Evolutionary conservation across 352 stramenopile species (phyloP).

Genomic region (Plasmopara muralis): DNA sequence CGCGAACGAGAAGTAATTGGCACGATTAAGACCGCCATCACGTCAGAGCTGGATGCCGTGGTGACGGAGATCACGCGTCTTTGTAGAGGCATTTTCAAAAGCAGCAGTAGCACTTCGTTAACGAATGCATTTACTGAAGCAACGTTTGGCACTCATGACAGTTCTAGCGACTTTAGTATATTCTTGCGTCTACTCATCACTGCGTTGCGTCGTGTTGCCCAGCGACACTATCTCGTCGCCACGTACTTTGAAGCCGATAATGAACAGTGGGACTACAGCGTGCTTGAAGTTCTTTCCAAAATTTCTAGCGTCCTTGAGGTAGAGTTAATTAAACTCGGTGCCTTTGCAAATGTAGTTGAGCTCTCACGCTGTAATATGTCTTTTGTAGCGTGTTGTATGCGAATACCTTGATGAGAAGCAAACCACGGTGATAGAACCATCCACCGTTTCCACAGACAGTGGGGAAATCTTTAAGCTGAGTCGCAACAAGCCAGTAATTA

Average conservation of each 20-base stretch:
- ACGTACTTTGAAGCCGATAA: constrained; percentile 56
- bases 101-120: constrained; percentile 68
- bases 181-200: constrained; percentile 63
- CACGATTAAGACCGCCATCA: constrained; percentile 61
- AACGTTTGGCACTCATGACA: constrained; percentile 58
- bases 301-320: constrained; percentile 65
- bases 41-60: constrained; percentile 56
- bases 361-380: background rate
- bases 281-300: constrained; percentile 57
- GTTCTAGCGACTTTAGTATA: constrained; percentile 59
- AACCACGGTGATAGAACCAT: constrained; percentile 16
- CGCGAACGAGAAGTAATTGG: constrained; percentile 72
- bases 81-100: constrained; percentile 67
- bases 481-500: constrained; percentile 42
- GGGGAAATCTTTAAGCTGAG: constrained; percentile 55
- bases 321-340: background rate
- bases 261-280: constrained; percentile 60
- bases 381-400: constrained; percentile 40
- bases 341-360: background rate
- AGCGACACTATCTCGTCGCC: constrained; percentile 61
- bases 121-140: constrained; percentile 69
- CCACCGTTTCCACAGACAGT: constrained; percentile 8
- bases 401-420: constrained; percentile 59
- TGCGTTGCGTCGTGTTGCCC: constrained; percentile 54
- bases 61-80: constrained; percentile 60